These are phyloP conservation scores for Phytophthora sp. DNA, from an alignment of 352 stramenopile species.

Conservation along the genomic window DNA sequence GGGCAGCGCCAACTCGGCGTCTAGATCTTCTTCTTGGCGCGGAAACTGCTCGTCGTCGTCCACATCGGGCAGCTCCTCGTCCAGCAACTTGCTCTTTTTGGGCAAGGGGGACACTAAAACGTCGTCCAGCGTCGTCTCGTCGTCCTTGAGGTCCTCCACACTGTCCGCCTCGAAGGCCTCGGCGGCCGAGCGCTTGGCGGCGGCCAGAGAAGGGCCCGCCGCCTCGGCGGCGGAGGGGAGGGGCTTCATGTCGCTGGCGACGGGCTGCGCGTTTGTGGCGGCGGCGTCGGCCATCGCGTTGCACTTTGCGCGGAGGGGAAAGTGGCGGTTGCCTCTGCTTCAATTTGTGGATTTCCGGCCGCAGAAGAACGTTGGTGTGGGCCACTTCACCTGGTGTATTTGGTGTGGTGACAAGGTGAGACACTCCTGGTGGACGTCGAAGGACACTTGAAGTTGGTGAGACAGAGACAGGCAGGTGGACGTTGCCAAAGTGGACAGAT, in stretches of 20 bases:
- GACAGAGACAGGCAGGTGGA: not conserved
- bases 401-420: not conserved
- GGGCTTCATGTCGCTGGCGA: constrained; percentile 5
- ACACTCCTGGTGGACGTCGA: constrained; percentile 1
- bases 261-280: not conserved
- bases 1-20: constrained; percentile 25
- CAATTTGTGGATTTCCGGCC: too few species aligned
- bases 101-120: constrained; percentile 53
- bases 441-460: constrained; percentile 6
- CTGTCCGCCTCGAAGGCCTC: constrained; percentile 34
- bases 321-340: not conserved
- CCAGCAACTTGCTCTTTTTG: constrained; percentile 58
- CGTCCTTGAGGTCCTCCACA: constrained; percentile 32
- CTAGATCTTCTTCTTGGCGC: constrained; percentile 34
- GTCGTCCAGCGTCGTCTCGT: constrained; percentile 67
- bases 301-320: not conserved
- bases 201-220: not conserved
- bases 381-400: too few species aligned
- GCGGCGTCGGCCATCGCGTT: constrained; percentile 28
- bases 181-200: constrained; percentile 29
- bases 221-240: not conserved
- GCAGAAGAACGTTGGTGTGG: not conserved
- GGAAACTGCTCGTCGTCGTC: constrained; percentile 52
- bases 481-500: not conserved
- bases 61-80: constrained; percentile 52